Evolutionary conservation across 768 basidiomycete genomes (phyloP), one percentile per base, ranked within the genome.

Genomic region (Serendipita indica): DNA sequence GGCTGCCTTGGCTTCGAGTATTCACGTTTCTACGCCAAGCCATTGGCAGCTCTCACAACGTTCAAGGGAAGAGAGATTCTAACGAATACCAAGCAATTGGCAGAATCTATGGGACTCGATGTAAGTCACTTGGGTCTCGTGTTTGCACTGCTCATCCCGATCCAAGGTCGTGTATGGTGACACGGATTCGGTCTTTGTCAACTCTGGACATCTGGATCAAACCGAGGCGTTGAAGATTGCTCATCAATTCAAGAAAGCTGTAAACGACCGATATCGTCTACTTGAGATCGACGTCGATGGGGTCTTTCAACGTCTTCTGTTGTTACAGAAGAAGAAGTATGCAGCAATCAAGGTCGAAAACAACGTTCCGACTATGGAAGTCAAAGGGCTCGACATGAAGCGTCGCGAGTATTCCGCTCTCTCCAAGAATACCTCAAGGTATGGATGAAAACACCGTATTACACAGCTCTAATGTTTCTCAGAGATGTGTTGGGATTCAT

Each of bases 371-470:
- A 85, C 87, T 0, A 81, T 79, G 13, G 96, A 99, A 66, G 75
- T 99, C 69, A 99, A 99, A 66, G 96, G 96, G 70, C 73, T 99
- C 22, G 96, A 99, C 71, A 98, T 99, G 96, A 98, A 98, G 70
- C 82, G 96, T 43, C 76, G 96, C 75, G 96, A 99, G 69, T 99
- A 90, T 69, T 93, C 86, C 62, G 78, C 78, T 0, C 70, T 99
- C 57, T 97, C 93, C 1, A 99, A 99, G 72, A 81, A 79, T 37
- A 84, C 91, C 32, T 97, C 93, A 0, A 85, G 87, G 91, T 97
- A 64, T 63, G 91, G 75, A 0, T 39, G 14, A 33, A 28, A n/a
- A 30, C 33, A 20, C 12, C 3, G 35, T 3, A 18, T 22, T 34
- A 16, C 56, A 25, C 7, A 16, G 35, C 32, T 33, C 30, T 45